These are phyloP conservation scores for Arthrobotrys musiformis DNA, from an alignment of 2,329 filamentous ascomycete species.

Conservation along the genomic window DNA sequence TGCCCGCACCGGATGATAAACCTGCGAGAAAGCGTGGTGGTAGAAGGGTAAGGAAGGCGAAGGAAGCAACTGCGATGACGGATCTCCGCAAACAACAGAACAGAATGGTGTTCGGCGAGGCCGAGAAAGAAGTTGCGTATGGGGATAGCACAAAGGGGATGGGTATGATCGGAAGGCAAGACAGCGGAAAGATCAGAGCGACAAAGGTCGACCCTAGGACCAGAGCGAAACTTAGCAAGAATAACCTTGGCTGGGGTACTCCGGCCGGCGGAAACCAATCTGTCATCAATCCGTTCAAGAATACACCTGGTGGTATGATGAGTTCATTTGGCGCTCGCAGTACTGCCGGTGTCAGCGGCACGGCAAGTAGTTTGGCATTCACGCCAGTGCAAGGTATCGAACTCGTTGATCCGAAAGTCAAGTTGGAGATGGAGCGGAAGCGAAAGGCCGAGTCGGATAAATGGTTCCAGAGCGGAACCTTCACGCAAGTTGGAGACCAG, in stretches of 20 bases:
- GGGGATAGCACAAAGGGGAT: constrained; percentile 87
- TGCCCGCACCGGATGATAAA: constrained; percentile 95
- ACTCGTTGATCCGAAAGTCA: constrained; percentile 90
- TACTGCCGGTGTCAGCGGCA: constrained; percentile 75
- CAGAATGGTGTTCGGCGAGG: constrained; percentile 92
- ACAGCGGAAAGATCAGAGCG: constrained; percentile 87
- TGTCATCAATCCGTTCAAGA: constrained; percentile 70
- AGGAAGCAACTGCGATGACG: constrained; percentile 96
- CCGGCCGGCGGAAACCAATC: constrained; percentile 76
- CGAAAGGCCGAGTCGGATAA: constrained; percentile 92
- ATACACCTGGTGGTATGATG: constrained; percentile 68
- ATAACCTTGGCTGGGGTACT: constrained; percentile 94
- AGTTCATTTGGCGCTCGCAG: constrained; percentile 75
- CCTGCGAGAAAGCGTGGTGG: constrained; percentile 92
- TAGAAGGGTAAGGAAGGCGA: constrained; percentile 87
- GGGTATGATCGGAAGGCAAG: constrained; percentile 91
- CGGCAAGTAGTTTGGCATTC: constrained; percentile 87
- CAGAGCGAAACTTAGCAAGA: constrained; percentile 89
- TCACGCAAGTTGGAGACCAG: constrained; percentile 80
- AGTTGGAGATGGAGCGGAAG: constrained; percentile 87
- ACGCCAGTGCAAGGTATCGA: constrained; percentile 95
- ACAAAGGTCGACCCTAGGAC: constrained; percentile 93
- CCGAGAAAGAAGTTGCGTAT: constrained; percentile 92
- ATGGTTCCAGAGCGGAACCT: constrained; percentile 97
- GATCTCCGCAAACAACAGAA: constrained; percentile 96